Evolutionary conservation across 495 filamentous ascomycete genomes (phyloP).

Genomic region (Aspergillus avenaceus): DNA sequence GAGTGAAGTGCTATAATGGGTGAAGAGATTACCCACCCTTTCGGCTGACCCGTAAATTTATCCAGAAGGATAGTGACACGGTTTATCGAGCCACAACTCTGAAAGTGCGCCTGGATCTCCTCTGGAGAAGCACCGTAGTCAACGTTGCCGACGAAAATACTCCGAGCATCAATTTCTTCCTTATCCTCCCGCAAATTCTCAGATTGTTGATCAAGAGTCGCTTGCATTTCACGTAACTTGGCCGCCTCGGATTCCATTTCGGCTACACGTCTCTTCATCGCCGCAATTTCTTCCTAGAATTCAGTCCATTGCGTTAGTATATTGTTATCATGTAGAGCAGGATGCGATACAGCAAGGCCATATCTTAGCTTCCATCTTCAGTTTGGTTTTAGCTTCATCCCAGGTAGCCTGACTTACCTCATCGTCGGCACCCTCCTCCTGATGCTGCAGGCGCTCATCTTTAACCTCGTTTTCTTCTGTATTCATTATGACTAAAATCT

Average conservation of each 20-base stretch:
- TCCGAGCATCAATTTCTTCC: slow-evolving; percentile 92
- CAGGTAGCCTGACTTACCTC: slow-evolving; percentile 27
- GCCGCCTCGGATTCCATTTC: slow-evolving; percentile 99
- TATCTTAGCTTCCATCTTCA: neutral
- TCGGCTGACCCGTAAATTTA: slow-evolving; percentile 97
- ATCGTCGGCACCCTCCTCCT: slow-evolving; percentile 40
- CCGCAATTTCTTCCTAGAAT: slow-evolving; percentile 83
- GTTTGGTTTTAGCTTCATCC: neutral
- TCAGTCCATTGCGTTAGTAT: neutral
- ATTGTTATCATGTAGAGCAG: neutral
- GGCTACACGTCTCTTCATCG: slow-evolving; percentile 95
- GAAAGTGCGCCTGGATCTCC: slow-evolving; percentile 98
- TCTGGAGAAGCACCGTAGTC: slow-evolving; percentile 97
- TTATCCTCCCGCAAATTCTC: slow-evolving; percentile 84
- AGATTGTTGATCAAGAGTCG: slow-evolving; percentile 76
- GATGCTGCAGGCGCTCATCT: slow-evolving; percentile 34
- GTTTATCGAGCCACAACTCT: slow-evolving; percentile 96
- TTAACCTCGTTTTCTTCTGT: slow-evolving; percentile 37
- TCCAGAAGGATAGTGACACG: slow-evolving; percentile 96
- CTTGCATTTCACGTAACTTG: slow-evolving; percentile 96
- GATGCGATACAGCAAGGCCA: neutral
- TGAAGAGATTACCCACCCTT: slow-evolving; percentile 66
- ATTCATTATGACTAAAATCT: slow-evolving; percentile 22
- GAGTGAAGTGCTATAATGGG: neutral
- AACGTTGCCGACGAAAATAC: slow-evolving; percentile 98